These are phyloP conservation scores for Myxozyma vanderwaltii DNA, from an alignment of 805 yeast species.

Conservation along the genomic window DNA sequence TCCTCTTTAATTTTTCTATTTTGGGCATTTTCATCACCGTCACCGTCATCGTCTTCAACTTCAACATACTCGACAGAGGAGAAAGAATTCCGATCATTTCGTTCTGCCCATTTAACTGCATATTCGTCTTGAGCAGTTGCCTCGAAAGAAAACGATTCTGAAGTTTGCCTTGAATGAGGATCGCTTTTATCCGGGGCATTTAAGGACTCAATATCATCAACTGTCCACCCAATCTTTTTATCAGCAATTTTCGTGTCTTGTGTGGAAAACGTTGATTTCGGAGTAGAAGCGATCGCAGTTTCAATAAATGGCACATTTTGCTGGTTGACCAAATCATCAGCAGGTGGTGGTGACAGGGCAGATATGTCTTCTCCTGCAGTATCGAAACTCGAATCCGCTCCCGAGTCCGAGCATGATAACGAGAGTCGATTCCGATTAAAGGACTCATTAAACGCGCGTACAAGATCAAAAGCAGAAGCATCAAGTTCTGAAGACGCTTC, in stretches of 20 bases:
- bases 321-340: neutral
- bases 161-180: constrained; percentile 5
- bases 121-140: constrained; percentile 17
- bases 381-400: constrained; percentile 10
- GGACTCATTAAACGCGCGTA: constrained; percentile 11
- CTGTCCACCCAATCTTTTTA: constrained; percentile 4
- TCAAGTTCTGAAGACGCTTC: neutral
- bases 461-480: constrained; percentile 2
- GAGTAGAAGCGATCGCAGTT: neutral
- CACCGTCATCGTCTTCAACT: constrained; percentile 11
- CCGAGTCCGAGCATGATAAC: neutral
- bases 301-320: neutral
- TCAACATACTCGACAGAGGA: constrained; percentile 30
- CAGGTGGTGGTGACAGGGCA: neutral
- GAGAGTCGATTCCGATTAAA: constrained; percentile 1
- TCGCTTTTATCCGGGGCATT: neutral
- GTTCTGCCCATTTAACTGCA: constrained; percentile 19
- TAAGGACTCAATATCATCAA: neutral
- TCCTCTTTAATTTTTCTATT: too few species aligned
- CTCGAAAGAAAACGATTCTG: constrained; percentile 19
- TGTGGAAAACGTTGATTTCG: neutral
- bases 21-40: neutral
- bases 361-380: constrained; percentile 4
- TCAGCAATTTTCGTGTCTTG: neutral
- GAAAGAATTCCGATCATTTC: constrained; percentile 13